Evolutionary conservation across 352 stramenopile species (phyloP).

Genomic region (Pythium guiyangense): DNA sequence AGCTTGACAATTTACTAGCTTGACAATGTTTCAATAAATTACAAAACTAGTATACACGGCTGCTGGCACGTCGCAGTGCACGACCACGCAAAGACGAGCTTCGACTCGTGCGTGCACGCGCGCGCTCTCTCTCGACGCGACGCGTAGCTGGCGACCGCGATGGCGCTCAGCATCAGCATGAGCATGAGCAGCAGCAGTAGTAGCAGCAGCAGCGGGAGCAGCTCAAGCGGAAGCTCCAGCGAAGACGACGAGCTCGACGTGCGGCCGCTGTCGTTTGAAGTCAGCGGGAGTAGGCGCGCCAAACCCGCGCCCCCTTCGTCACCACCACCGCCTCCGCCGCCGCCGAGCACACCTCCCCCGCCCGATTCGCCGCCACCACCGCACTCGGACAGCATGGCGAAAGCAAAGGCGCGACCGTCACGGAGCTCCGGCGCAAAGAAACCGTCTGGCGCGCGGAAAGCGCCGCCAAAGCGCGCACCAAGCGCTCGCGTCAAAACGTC

Average conservation of each 20-base stretch:
- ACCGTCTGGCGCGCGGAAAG: slow-evolving; percentile 14
- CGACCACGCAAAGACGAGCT: no score
- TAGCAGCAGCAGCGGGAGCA: slow-evolving; percentile 24
- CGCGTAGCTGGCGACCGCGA: background rate
- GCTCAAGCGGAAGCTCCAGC: slow-evolving; percentile 39
- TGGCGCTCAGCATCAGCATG: slow-evolving; percentile 14
- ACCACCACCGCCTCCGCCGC: slow-evolving; percentile 22
- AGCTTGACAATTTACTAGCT: no score
- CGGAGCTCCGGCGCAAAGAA: slow-evolving; percentile 11
- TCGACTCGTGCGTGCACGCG: background rate
- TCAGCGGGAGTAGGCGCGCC: slow-evolving; percentile 9
- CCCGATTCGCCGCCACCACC: slow-evolving; percentile 20
- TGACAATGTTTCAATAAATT: no score
- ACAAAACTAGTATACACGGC: no score
- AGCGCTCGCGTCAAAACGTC: background rate
- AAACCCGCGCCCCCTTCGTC: slow-evolving; percentile 19
- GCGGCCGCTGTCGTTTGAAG: slow-evolving; percentile 11
- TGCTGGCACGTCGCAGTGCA: no score
- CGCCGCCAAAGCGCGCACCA: slow-evolving; percentile 3
- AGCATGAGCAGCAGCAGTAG: slow-evolving; percentile 24
- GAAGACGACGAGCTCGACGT: slow-evolving; percentile 25
- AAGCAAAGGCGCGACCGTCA: slow-evolving; percentile 12
- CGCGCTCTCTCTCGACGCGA: no score
- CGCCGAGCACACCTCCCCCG: slow-evolving; percentile 19
- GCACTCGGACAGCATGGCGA: slow-evolving; percentile 4